Evolutionary conservation across 257 asterid genomes (phyloP).

Genomic region (Solanum sejunctum): DNA sequence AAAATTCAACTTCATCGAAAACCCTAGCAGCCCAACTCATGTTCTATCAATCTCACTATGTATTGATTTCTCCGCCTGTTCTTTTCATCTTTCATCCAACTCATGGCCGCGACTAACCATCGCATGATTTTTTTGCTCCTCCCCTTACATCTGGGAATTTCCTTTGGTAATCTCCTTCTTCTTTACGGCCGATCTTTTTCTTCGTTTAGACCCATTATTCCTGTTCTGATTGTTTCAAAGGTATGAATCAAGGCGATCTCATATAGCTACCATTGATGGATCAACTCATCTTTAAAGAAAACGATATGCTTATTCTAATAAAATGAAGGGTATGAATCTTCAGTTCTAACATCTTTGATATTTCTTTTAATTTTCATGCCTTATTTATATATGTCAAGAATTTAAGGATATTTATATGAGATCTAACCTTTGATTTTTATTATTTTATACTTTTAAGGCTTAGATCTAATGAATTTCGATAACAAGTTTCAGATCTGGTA

Average conservation of each 20-base stretch:
- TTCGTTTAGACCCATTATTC: no score
- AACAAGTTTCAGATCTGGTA: neutral
- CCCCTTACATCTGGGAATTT: no score
- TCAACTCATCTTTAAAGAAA: no score
- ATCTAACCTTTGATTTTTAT: neutral
- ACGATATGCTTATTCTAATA: neutral
- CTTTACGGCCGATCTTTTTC: no score
- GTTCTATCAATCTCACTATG: neutral
- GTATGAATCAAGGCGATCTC: no score
- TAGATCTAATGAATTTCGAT: neutral
- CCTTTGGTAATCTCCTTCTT: no score
- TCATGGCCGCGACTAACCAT: neutral
- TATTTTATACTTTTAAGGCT: neutral
- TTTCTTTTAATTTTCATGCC: neutral
- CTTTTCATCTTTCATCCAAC: neutral
- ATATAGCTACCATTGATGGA: no score
- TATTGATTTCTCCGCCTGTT: neutral
- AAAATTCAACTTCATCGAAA: neutral
- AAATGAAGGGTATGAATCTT: neutral
- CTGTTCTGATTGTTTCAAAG: no score
- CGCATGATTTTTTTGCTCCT: neutral
- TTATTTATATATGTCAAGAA: neutral
- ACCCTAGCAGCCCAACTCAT: neutral
- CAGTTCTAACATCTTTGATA: neutral
- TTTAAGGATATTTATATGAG: neutral